A percentile compares a stretch with the other conserved stretches of the same genome.
phyloP scores from a whole-genome alignment of 768 basidiomycete species.

The Trametes cingulata region DNA sequence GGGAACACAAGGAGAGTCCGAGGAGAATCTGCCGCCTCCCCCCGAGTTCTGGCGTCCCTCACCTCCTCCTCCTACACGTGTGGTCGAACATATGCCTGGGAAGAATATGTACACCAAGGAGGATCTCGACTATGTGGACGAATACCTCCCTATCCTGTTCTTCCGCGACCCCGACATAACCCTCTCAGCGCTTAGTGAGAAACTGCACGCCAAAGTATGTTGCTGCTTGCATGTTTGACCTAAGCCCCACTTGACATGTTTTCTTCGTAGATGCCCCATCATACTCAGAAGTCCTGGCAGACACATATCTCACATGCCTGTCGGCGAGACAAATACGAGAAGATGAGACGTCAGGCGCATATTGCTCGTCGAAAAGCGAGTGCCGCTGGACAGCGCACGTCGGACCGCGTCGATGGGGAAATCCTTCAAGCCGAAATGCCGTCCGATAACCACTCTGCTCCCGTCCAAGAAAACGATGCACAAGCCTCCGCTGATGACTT shows the following conservation, averaged over 20 bases:
- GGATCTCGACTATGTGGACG: conserved; percentile 50
- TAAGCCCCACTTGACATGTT: neutral
- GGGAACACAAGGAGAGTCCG: neutral
- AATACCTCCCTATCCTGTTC: conserved; percentile 48
- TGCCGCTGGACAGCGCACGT: neutral
- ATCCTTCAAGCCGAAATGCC: neutral
- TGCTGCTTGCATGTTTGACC: neutral
- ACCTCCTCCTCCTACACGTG: conserved; percentile 18
- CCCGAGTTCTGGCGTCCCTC: conserved; percentile 8
- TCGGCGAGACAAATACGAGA: conserved; percentile 44
- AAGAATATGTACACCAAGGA: conserved; percentile 44
- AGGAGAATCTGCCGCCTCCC: neutral
- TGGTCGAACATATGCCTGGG: neutral
- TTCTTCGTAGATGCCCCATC: conserved; percentile 57
- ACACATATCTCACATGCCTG: conserved; percentile 33
- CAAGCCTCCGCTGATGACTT: conserved; percentile 41
- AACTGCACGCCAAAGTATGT: conserved; percentile 49
- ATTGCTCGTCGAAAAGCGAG: conserved; percentile 49
- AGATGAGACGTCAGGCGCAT: conserved; percentile 49
- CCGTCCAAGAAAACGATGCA: neutral
- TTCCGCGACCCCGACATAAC: conserved; percentile 50
- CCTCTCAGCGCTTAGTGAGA: conserved; percentile 37
- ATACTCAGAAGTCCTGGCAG: conserved; percentile 52
- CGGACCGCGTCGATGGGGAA: neutral
- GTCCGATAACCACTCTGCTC: neutral